Conservation (phyloP, 192 early-diverging fungal genomes). For the Backusella liffmaniae region DNA sequence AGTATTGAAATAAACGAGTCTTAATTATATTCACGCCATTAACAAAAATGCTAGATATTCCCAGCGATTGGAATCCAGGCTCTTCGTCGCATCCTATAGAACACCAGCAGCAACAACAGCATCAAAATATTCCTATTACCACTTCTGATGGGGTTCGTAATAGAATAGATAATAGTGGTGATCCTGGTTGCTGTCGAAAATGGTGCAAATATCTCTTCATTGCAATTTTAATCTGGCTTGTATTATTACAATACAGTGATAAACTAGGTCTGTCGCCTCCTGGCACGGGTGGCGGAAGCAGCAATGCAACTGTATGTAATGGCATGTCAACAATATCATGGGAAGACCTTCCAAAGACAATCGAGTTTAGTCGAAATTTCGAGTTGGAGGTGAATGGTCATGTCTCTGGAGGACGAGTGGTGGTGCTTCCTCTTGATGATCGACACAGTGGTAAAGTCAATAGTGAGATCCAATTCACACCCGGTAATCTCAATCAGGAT, state of each 20-base stretch:
- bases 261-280: neutral
- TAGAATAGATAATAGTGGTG: neutral
- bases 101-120: neutral
- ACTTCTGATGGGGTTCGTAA: neutral
- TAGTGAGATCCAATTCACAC: neutral
- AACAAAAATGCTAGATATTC: neutral
- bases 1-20: neutral
- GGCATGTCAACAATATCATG: neutral
- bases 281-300: neutral
- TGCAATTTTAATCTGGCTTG: conserved; percentile 8
- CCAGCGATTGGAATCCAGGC: neutral
- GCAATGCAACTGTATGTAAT: neutral
- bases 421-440: neutral
- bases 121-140: neutral
- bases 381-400: neutral
- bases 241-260: neutral
- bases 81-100: neutral
- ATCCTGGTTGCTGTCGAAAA: conserved; percentile 13
- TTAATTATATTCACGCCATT: neutral
- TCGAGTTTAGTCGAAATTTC: conserved; percentile 1
- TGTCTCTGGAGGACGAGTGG: neutral
- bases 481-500: neutral
- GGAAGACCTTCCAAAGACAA: neutral
- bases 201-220: neutral
- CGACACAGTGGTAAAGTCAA: neutral